A percentile compares a stretch with the other conserved stretches of the same genome.
phyloP scores from a whole-genome alignment of 768 basidiomycete species.

The Hysterangium stoloniferum region DNA sequence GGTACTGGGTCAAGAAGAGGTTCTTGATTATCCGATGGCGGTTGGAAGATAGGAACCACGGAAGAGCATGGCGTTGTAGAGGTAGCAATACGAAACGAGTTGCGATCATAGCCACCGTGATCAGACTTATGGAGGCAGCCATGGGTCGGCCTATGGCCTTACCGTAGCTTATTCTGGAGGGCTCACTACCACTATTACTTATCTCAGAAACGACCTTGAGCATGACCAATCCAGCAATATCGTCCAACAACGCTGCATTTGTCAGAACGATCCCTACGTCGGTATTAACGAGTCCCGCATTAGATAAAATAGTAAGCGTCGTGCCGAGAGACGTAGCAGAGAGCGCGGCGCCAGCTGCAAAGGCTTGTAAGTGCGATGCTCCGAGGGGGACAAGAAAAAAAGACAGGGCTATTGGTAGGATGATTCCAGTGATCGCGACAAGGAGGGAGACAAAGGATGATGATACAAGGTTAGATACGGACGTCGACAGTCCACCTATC shows the following conservation, averaged over 20 bases:
- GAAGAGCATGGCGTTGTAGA: conserved; percentile 13
- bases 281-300: conserved; percentile 38
- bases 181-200: conserved; percentile 18
- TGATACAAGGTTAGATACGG: conserved; percentile 35
- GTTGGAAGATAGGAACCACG: background rate
- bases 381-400: conserved; percentile 37
- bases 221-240: conserved; percentile 54
- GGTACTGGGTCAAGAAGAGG: background rate
- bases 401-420: conserved; percentile 41
- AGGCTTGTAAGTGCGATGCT: conserved; percentile 38
- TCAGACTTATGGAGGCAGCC: conserved; percentile 47
- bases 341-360: conserved; percentile 55
- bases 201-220: conserved; percentile 44
- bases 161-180: too few relatives aligned
- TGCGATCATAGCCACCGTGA: conserved; percentile 29
- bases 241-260: conserved; percentile 58
- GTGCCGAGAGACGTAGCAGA: conserved; percentile 62
- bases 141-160: conserved; percentile 43
- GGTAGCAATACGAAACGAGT: conserved; percentile 24
- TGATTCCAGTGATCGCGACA: conserved; percentile 46
- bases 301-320: conserved; percentile 47
- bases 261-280: conserved; percentile 50
- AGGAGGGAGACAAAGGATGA: conserved; percentile 40
- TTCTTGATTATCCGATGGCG: background rate
- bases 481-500: conserved; percentile 47